Conservation (phyloP, 2,329 filamentous ascomycete species). For the Macrophomina tecta region DNA sequence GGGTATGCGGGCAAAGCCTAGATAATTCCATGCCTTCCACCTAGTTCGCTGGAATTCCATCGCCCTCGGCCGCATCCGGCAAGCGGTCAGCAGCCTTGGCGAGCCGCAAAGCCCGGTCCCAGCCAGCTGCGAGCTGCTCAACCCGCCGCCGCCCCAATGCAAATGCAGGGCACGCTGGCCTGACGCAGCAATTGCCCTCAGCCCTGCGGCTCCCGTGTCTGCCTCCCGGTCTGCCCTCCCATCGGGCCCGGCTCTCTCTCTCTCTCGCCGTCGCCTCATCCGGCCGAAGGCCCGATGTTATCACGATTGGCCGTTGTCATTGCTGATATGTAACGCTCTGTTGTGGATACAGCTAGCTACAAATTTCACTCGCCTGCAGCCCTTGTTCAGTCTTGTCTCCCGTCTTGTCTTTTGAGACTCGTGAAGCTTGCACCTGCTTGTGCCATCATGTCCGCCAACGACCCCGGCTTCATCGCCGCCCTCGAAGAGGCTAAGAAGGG, state of each 20-base stretch:
- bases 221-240: neutral
- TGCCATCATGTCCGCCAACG: conserved; percentile 36
- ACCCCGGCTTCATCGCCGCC: conserved; percentile 61
- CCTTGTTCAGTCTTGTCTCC: conserved; percentile 3
- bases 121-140: neutral
- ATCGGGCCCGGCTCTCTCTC: neutral
- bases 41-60: conserved; percentile 24
- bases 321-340: conserved; percentile 20
- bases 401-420: neutral
- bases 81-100: conserved; percentile 12
- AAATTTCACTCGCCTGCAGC: neutral
- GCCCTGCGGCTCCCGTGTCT: conserved; percentile 11
- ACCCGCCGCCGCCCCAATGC: conserved; percentile 7
- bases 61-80: conserved; percentile 9
- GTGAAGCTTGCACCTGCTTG: conserved; percentile 6
- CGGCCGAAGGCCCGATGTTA: conserved; percentile 20
- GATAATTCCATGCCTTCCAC: conserved; percentile 24
- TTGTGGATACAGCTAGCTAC: conserved; percentile 15
- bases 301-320: conserved; percentile 27
- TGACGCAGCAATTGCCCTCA: neutral
- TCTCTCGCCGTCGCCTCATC: neutral
- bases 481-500: conserved; percentile 63
- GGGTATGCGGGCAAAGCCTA: conserved; percentile 23
- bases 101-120: conserved; percentile 1
- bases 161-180: neutral